Percentiles rank a stretch among this genome's conserved stretches.
Evolutionary conservation across 2,329 filamentous ascomycete species (phyloP).

Genomic region (Calonectria pseudoreteaudii): DNA sequence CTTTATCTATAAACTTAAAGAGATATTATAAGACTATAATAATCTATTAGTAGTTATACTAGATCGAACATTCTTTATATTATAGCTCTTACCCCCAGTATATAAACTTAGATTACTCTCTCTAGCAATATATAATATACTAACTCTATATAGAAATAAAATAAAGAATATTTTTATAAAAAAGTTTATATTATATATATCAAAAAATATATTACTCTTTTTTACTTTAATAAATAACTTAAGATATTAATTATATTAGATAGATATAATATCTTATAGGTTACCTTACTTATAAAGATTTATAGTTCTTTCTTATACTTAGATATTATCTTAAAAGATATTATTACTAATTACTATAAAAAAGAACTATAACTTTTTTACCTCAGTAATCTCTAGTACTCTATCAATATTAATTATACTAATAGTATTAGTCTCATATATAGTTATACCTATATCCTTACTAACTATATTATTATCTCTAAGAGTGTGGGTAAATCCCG

Average conservation of each 20-base stretch:
- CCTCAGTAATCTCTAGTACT: not conserved
- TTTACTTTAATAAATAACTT: constrained; percentile 10
- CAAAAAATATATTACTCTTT: constrained; percentile 3
- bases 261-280: not conserved
- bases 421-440: not conserved
- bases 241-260: not conserved
- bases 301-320: not conserved
- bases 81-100: not conserved
- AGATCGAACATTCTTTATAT: not conserved
- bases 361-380: constrained; percentile 2
- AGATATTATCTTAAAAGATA: not conserved
- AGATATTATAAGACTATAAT: too few species aligned
- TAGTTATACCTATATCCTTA: too few species aligned
- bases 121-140: not conserved
- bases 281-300: not conserved
- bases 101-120: not conserved
- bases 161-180: constrained; percentile 14
- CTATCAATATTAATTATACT: too few species aligned
- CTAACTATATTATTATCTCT: too few species aligned
- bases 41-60: not conserved
- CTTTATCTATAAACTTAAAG: not conserved
- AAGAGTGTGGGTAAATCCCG: too few species aligned
- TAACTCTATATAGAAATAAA: constrained; percentile 4
- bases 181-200: constrained; percentile 5
- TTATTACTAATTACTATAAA: not conserved